Evolutionary conservation across 441 rosid species (phyloP).

Genomic region (Eruca vesicaria): DNA sequence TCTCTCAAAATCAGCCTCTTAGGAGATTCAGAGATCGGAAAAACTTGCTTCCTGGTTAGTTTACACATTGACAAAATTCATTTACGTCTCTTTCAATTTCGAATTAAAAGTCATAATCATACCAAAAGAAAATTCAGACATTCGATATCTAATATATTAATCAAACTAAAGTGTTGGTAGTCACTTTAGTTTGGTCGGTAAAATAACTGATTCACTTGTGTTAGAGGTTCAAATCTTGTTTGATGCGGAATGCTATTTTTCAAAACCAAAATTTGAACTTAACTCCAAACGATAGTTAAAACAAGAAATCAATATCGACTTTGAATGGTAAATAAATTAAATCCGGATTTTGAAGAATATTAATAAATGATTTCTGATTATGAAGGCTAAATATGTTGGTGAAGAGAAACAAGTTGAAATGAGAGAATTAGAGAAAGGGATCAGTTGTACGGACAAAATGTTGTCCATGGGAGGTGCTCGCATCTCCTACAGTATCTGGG

Average conservation of each 20-base stretch:
- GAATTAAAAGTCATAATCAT: not conserved
- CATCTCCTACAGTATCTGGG: conserved; percentile 81
- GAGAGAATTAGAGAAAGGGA: conserved; percentile 43
- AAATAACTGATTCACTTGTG: not conserved
- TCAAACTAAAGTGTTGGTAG: not conserved
- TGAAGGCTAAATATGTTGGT: conserved; percentile 78
- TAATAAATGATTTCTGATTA: not conserved
- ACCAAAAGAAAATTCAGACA: not conserved
- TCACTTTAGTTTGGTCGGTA: not conserved
- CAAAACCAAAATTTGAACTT: not conserved
- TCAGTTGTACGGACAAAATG: conserved; percentile 66
- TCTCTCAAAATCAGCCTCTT: conserved; percentile 75
- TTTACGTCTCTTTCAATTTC: not conserved
- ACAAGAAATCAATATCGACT: not conserved
- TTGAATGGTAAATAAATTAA: not conserved
- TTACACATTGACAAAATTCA: not conserved
- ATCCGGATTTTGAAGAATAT: not conserved
- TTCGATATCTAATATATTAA: not conserved
- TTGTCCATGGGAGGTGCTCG: conserved; percentile 66
- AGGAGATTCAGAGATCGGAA: conserved; percentile 76
- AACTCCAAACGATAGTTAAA: not conserved
- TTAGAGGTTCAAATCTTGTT: not conserved
- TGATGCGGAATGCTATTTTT: not conserved
- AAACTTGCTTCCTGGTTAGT: conserved; percentile 76
- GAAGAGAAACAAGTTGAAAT: conserved; percentile 44